Evolutionary conservation across 495 filamentous ascomycete genomes (phyloP).

Genomic region (Neurospora sp.): DNA sequence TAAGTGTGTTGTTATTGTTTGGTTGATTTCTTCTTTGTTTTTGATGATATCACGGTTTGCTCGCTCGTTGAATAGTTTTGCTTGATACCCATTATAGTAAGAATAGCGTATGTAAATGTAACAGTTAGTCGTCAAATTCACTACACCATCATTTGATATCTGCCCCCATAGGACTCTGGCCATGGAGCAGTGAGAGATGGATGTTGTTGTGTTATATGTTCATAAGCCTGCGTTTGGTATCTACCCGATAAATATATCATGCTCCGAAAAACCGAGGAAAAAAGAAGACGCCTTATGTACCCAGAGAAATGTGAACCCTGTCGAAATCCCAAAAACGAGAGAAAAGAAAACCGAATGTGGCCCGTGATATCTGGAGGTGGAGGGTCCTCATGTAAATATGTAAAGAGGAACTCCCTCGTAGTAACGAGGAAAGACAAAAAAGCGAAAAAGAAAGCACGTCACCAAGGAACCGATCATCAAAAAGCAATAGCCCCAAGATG

Average conservation of each 20-base stretch:
- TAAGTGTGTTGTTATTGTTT: neutral
- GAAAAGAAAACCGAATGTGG: neutral
- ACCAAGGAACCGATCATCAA: too few relatives aligned
- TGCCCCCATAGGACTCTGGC: too few relatives aligned
- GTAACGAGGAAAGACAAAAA: too few relatives aligned
- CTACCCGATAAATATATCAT: neutral
- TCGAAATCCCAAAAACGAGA: neutral
- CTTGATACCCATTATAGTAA: neutral
- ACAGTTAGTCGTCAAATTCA: too few relatives aligned
- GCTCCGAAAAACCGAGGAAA: neutral
- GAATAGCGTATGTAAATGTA: too few relatives aligned
- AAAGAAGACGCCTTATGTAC: neutral
- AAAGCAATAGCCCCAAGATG: neutral
- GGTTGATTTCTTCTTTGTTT: neutral
- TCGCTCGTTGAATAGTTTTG: neutral
- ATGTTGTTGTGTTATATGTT: neutral
- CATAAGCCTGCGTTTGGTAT: neutral
- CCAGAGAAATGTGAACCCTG: neutral
- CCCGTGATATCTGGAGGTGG: neutral
- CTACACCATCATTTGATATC: too few relatives aligned
- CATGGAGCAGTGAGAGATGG: too few relatives aligned
- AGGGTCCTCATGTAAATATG: neutral
- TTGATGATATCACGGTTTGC: neutral
- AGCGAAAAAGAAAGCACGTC: too few relatives aligned
- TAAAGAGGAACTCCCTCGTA: too few relatives aligned